Evolutionary conservation across 164 flowering plant genomes (phyloP).

Genomic region (Nelumbo lutea): DNA sequence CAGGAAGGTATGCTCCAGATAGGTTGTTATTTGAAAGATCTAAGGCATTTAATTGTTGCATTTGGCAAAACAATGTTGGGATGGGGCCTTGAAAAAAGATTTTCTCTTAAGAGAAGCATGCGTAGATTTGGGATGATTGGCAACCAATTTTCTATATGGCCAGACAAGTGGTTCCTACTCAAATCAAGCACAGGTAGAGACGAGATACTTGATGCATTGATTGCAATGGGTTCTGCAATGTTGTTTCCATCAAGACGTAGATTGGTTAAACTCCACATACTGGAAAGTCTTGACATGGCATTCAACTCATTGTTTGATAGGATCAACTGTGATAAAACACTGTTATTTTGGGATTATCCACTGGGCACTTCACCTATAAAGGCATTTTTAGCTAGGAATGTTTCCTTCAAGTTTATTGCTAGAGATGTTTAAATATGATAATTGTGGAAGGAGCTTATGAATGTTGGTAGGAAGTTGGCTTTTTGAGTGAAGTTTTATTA

Average conservation of each 20-base stretch:
- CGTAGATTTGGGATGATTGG: background rate
- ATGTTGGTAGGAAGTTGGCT: background rate
- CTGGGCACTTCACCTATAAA: too few species aligned
- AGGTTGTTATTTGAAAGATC: constrained; percentile 5
- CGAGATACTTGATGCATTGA: background rate
- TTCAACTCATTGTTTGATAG: background rate
- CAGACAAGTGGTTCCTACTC: background rate
- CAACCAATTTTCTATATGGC: background rate
- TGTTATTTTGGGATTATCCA: too few species aligned
- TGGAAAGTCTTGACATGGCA: constrained; percentile 2
- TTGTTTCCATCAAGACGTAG: constrained; percentile 2
- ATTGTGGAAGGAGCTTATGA: background rate
- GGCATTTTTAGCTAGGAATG: too few species aligned
- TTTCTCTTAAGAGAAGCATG: background rate
- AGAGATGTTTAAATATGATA: background rate
- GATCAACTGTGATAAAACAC: too few species aligned
- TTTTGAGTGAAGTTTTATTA: background rate
- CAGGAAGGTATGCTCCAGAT: constrained; percentile 7
- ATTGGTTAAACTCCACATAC: background rate
- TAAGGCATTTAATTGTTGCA: constrained; percentile 3
- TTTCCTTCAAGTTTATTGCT: background rate
- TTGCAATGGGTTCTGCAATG: constrained; percentile 1
- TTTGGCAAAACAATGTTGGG: constrained; percentile 7
- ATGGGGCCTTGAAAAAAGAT: constrained; percentile 7
- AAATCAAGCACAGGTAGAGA: background rate